Percentiles rank a stretch among this genome's conserved stretches.
Conservation (phyloP, 1,139 yeast species). For the Debaryomyces nepalensis region DNA sequence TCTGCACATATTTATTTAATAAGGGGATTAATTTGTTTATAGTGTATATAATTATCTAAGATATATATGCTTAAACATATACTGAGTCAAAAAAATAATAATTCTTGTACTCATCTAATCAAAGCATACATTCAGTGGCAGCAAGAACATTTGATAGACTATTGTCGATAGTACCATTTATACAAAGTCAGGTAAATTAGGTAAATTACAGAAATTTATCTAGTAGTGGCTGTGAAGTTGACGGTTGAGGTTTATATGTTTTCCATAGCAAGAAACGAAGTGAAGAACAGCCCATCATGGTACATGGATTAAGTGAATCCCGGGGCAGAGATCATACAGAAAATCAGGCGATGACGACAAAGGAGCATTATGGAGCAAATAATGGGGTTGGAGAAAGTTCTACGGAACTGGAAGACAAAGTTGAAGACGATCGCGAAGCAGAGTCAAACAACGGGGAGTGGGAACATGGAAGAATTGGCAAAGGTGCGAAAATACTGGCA, state of each 20-base stretch:
- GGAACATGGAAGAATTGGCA: neutral
- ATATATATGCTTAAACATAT: conserved; percentile 5
- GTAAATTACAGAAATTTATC: conserved; percentile 2
- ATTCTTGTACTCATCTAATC: neutral
- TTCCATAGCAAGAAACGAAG: neutral
- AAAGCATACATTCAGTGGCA: neutral
- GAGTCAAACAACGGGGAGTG: neutral
- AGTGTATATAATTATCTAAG: conserved; percentile 5
- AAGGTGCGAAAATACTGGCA: neutral
- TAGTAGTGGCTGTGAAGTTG: neutral
- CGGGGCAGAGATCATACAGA: conserved; percentile 5
- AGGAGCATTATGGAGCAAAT: neutral
- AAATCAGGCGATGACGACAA: neutral
- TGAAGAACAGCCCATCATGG: conserved; percentile 6
- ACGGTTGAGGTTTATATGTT: conserved; percentile 6
- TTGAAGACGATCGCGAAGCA: neutral
- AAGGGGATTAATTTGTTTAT: conserved; percentile 1
- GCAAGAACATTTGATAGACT: conserved; percentile 1
- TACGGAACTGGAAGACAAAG: neutral
- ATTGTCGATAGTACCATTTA: neutral
- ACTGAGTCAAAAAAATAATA: neutral
- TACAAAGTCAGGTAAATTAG: neutral
- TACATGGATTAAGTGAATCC: conserved; percentile 5
- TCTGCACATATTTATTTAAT: neutral
- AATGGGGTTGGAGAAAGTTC: neutral